phyloP scores from a whole-genome alignment of 2,329 filamentous ascomycete genomes.

The Trichoderma lentiforme region DNA sequence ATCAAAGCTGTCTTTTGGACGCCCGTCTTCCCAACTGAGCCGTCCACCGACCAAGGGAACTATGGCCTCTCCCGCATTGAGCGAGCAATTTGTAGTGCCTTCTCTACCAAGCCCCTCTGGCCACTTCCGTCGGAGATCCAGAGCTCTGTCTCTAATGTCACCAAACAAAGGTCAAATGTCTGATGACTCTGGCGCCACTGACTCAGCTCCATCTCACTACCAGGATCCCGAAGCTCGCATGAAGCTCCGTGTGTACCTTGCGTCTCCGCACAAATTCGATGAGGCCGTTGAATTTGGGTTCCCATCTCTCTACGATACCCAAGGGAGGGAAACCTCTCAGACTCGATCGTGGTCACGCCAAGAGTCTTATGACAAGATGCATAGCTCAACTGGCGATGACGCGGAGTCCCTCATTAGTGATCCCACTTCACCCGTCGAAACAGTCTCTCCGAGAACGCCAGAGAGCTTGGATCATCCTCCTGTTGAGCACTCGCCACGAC shows the following conservation, averaged over 20 bases:
- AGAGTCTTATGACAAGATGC: constrained; percentile 40
- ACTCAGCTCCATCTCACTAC: constrained; percentile 76
- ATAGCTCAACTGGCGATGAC: constrained; percentile 59
- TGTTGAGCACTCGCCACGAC: constrained; percentile 27
- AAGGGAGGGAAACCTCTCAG: constrained; percentile 30
- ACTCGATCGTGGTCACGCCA: constrained; percentile 27
- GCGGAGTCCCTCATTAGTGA: constrained; percentile 54
- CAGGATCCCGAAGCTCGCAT: constrained; percentile 84
- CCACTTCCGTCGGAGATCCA: constrained; percentile 50
- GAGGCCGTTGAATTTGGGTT: constrained; percentile 94
- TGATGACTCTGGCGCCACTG: constrained; percentile 43
- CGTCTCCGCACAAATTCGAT: constrained; percentile 91
- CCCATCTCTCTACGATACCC: constrained; percentile 56
- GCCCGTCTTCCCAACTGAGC: constrained; percentile 49
- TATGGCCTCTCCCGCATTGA: constrained; percentile 28
- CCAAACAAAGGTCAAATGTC: constrained; percentile 39
- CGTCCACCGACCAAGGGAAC: constrained; percentile 46
- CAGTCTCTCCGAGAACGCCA: constrained; percentile 59
- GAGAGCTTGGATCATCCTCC: constrained; percentile 43
- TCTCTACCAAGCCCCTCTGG: constrained; percentile 25
- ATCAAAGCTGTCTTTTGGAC: constrained; percentile 59
- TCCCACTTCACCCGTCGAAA: constrained; percentile 52
- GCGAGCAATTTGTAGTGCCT: constrained; percentile 23
- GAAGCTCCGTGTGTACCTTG: constrained; percentile 81
- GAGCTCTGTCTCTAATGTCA: constrained; percentile 53